Conservation (phyloP, 2,329 filamentous ascomycete genomes). For the Penicillium griseofulvum region DNA sequence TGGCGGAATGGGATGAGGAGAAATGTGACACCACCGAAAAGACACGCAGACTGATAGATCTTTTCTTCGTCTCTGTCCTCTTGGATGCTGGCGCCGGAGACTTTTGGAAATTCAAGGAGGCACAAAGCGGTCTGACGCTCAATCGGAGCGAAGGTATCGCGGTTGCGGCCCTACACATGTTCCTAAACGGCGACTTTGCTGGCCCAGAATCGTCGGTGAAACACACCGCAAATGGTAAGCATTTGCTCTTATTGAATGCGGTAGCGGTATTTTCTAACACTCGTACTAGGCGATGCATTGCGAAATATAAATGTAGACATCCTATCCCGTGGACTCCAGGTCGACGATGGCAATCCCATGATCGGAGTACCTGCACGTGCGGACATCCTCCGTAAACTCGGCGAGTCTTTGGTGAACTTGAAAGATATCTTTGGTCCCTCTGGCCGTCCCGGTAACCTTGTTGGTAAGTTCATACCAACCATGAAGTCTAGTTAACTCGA, state of each 20-base stretch:
- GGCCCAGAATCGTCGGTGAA: slow-evolving; percentile 11
- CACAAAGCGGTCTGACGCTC: slow-evolving; percentile 29
- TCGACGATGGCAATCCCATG: slow-evolving; percentile 46
- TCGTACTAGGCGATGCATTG: slow-evolving; percentile 32
- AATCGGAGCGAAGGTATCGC: slow-evolving; percentile 53
- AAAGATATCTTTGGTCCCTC: slow-evolving; percentile 43
- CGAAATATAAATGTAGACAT: slow-evolving; percentile 31
- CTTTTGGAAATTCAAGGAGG: slow-evolving; percentile 49
- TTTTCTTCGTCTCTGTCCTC: slow-evolving; percentile 62
- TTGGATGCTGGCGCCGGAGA: slow-evolving; percentile 57
- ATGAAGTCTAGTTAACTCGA: neutral
- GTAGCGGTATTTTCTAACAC: neutral
- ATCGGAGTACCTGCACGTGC: slow-evolving; percentile 47
- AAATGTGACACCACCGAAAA: slow-evolving; percentile 47
- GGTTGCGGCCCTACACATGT: slow-evolving; percentile 53
- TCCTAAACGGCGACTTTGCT: slow-evolving; percentile 44
- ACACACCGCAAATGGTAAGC: slow-evolving; percentile 38
- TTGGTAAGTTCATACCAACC: slow-evolving; percentile 40
- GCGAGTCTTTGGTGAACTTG: slow-evolving; percentile 40
- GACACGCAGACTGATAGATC: slow-evolving; percentile 56
- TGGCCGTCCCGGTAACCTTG: slow-evolving; percentile 50
- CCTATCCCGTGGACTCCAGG: slow-evolving; percentile 46
- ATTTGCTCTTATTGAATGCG: neutral
- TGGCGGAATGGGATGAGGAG: slow-evolving; percentile 47
- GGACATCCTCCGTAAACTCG: slow-evolving; percentile 44